These are phyloP conservation scores for Aureobasidium uvarum DNA, from an alignment of 2,329 filamentous ascomycete species.

Conservation along the genomic window DNA sequence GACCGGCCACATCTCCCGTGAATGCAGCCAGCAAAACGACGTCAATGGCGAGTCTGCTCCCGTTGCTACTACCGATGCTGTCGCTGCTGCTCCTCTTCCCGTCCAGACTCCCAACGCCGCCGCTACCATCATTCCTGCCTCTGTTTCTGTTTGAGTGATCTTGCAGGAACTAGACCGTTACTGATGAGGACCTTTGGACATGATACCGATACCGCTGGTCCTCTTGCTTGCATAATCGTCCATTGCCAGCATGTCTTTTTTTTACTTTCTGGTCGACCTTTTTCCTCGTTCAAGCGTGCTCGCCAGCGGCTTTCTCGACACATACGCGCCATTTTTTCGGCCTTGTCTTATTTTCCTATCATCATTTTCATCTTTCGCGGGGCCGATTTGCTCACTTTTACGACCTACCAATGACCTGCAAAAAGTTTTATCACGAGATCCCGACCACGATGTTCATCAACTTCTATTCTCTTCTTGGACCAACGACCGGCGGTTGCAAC, in stretches of 20 bases:
- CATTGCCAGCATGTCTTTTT: not conserved
- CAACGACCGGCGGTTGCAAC: not conserved
- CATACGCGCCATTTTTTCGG: not conserved
- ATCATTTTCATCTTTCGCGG: not conserved
- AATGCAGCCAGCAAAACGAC: constrained; percentile 74
- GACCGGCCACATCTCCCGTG: constrained; percentile 91
- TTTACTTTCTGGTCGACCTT: constrained; percentile 4
- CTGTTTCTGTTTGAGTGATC: constrained; percentile 45
- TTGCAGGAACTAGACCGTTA: not conserved
- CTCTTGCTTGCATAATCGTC: constrained; percentile 2
- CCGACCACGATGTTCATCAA: constrained; percentile 17
- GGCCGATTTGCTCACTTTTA: constrained; percentile 21
- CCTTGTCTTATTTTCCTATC: not conserved
- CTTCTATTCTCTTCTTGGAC: constrained; percentile 11
- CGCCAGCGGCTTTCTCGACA: constrained; percentile 13
- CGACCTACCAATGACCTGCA: constrained; percentile 23
- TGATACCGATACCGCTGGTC: constrained; percentile 22
- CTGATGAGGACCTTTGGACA: constrained; percentile 20
- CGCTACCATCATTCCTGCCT: constrained; percentile 46
- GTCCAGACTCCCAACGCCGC: constrained; percentile 42
- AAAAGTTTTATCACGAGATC: constrained; percentile 27
- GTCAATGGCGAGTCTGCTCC: constrained; percentile 38
- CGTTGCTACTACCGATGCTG: constrained; percentile 41
- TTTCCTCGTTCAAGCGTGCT: constrained; percentile 14
- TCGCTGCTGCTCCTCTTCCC: constrained; percentile 46